phyloP scores from a whole-genome alignment of 2,329 filamentous ascomycete species.

The Rhynchosporium secalis region DNA sequence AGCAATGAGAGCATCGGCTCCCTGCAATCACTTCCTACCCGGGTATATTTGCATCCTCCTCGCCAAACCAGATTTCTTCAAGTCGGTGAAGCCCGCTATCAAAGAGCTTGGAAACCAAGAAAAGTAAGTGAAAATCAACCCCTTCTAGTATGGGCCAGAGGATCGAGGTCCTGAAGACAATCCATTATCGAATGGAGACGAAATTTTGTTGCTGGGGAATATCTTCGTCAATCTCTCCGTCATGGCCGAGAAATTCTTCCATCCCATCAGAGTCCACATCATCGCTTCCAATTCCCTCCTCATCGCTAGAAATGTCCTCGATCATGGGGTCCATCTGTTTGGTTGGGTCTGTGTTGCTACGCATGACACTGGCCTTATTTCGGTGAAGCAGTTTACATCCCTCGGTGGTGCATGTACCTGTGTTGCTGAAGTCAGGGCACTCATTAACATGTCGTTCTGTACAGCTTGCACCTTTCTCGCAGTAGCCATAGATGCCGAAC shows the following conservation, averaged over 20 bases:
- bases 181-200: conserved; percentile 48
- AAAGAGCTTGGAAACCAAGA: not conserved
- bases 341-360: conserved; percentile 56
- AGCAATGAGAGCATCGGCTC: not conserved
- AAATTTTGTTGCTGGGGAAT: conserved; percentile 61
- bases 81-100: not conserved
- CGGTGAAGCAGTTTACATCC: conserved; percentile 85
- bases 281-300: conserved; percentile 71
- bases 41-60: conserved; percentile 8
- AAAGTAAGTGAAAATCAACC: not conserved
- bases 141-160: conserved; percentile 2
- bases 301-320: conserved; percentile 76
- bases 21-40: conserved; percentile 1
- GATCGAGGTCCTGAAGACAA: conserved; percentile 1
- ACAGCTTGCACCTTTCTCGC: conserved; percentile 77
- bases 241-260: conserved; percentile 62
- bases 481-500: conserved; percentile 88
- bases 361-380: conserved; percentile 78
- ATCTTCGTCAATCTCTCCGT: conserved; percentile 52
- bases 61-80: not conserved
- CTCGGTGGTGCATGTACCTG: conserved; percentile 75
- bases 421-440: conserved; percentile 94
- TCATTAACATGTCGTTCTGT: conserved; percentile 84
- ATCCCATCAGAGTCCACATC: conserved; percentile 78
- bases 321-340: conserved; percentile 51